These are phyloP conservation scores for Arachnomyces sp. DNA, from an alignment of 2,329 filamentous ascomycete species.

Conservation along the genomic window DNA sequence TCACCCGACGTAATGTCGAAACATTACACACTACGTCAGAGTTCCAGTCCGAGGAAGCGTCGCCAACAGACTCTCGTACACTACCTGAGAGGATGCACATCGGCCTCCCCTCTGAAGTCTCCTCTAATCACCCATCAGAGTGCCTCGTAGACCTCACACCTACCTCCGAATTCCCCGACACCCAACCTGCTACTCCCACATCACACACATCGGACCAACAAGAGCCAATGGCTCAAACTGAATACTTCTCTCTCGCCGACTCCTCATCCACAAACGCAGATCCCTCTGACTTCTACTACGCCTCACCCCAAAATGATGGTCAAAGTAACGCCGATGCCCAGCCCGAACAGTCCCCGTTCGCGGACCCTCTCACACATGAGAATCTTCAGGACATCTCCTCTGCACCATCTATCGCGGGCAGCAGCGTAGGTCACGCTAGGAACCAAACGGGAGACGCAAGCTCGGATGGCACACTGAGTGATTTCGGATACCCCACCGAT, in stretches of 20 bases:
- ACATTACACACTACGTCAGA: too few species aligned
- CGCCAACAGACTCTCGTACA: conserved; percentile 12
- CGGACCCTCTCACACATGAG: conserved; percentile 11
- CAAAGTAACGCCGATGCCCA: conserved; percentile 14
- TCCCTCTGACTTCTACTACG: conserved; percentile 24
- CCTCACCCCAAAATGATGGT: conserved; percentile 19
- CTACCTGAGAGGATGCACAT: conserved; percentile 18
- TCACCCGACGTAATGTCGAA: neutral
- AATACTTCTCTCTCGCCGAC: conserved; percentile 19
- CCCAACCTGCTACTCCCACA: conserved; percentile 15
- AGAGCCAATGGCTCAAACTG: conserved; percentile 14
- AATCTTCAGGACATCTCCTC: conserved; percentile 22
- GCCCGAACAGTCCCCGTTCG: conserved; percentile 14
- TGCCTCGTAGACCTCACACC: conserved; percentile 38
- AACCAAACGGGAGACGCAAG: neutral
- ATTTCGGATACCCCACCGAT: conserved; percentile 25
- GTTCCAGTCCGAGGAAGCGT: conserved; percentile 1
- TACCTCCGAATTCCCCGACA: conserved; percentile 33
- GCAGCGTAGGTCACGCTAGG: conserved; percentile 3
- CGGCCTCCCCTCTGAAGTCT: conserved; percentile 22
- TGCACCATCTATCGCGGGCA: conserved; percentile 30
- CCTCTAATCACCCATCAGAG: conserved; percentile 34
- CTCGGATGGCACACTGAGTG: conserved; percentile 34
- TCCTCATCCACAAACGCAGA: conserved; percentile 25
- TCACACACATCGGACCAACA: conserved; percentile 6